Percentiles rank a stretch among this genome's conserved stretches.
Conservation (phyloP, 1,284 basidiomycete genomes). For the Rhodotorula sp. region DNA sequence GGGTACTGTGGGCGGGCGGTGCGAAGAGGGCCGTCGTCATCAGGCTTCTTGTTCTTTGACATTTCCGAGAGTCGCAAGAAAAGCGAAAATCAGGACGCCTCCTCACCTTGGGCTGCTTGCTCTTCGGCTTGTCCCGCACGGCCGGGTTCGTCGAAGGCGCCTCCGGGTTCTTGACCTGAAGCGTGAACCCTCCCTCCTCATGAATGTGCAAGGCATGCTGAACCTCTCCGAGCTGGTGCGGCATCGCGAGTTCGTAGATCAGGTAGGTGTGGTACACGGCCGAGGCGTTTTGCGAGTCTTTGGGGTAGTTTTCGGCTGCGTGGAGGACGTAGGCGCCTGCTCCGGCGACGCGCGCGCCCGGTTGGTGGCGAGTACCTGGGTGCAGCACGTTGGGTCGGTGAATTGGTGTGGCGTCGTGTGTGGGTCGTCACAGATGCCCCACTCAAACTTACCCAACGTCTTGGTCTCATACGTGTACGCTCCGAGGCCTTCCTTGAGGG, state of each 20-base stretch:
- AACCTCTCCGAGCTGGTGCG: slow-evolving; percentile 47
- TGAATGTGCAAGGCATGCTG: slow-evolving; percentile 30
- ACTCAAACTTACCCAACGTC: slow-evolving; percentile 55
- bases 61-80: no score
- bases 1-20: slow-evolving; percentile 27
- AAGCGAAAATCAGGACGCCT: not conserved
- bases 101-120: slow-evolving; percentile 28
- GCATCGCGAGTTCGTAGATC: slow-evolving; percentile 61
- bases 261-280: slow-evolving; percentile 55
- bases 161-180: slow-evolving; percentile 58
- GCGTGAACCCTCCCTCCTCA: slow-evolving; percentile 15
- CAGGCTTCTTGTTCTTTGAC: no score
- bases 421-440: no score
- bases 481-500: slow-evolving; percentile 58
- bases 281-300: slow-evolving; percentile 44
- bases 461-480: slow-evolving; percentile 64
- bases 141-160: slow-evolving; percentile 50
- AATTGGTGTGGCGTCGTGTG: no score
- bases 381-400: not conserved
- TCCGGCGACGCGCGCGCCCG: slow-evolving; percentile 59
- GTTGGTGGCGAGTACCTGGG: slow-evolving; percentile 55
- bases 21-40: no score
- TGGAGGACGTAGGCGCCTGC: slow-evolving; percentile 65
- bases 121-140: slow-evolving; percentile 19
- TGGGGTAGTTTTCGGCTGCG: slow-evolving; percentile 47